Evolutionary conservation across 257 asterid species (phyloP), one percentile per base, ranked within the genome.

Genomic region (Pogostemon cablin): DNA sequence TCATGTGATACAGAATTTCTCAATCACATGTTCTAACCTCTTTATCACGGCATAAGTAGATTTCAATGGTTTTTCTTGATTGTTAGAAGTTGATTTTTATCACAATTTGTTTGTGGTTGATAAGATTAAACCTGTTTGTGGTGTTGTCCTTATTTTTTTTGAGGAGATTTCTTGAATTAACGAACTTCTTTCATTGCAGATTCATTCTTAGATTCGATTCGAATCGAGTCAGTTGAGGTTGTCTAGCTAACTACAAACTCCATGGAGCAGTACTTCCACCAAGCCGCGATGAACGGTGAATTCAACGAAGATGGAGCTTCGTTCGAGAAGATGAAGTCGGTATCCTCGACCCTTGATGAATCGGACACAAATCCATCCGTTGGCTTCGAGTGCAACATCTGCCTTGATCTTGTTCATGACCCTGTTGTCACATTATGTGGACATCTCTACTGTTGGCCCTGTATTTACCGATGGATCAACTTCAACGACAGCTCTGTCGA

Each of bases 371-470:
- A 77, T 49, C 53, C 79, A 2, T 81, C 88, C 0, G 61, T 79
- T 7, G 88, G 86, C 48, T 84, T 91, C 49, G 96, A 91, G 48
- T 91, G 97, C 71, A 88, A 89, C 76, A 91, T 91, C 37, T 91
- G 97, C 76, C 78, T 91, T 3, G 96, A 86, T 52, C 65, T 75
- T 0, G 95, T 81, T 69, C 88, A 79, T 38, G 97, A 91, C 39
- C 97, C 97, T 0, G 96, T 91, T 8, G 86, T 91, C 60, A 91
- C 97, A 3, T 72, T 91, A 35, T 88, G 97, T 3, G 97, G 97
- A n/a, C 97, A 91, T 75, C 95, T 91, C 68, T 91, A 84, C 41
- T 91, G 97, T 20, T 91, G 97, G 97, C 92, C 96, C 3, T 91
- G 97, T 57, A 88, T 91, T 12, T 91, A 91, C 86, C 80, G 79